A percentile compares a stretch with the other conserved stretches of the same genome.
These are phyloP conservation scores for Madurella fahalii DNA, from an alignment of 2,329 filamentous ascomycete species.

Conservation along the genomic window DNA sequence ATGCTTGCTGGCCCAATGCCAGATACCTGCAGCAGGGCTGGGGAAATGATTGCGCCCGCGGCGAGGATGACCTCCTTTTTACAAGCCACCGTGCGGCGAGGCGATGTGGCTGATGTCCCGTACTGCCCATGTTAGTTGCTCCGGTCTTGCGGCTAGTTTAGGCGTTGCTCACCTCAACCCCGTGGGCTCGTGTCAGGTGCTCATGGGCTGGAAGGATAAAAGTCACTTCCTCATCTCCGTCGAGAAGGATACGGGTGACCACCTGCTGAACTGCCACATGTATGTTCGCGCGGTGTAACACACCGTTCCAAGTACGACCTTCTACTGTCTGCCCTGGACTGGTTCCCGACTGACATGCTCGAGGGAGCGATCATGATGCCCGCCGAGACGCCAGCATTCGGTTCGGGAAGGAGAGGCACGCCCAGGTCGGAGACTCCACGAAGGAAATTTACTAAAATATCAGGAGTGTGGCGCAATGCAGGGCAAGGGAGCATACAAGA, in stretches of 20 bases:
- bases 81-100: slow-evolving; percentile 26
- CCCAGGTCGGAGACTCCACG: slow-evolving; percentile 36
- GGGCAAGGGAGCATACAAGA: slow-evolving; percentile 30
- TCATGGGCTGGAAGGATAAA: slow-evolving; percentile 14
- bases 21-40: slow-evolving; percentile 49
- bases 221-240: slow-evolving; percentile 3
- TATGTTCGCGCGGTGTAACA: slow-evolving; percentile 35
- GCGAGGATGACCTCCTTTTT: slow-evolving; percentile 46
- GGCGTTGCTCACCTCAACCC: slow-evolving; percentile 35
- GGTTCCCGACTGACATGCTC: slow-evolving; percentile 36
- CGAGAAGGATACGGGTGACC: slow-evolving; percentile 35
- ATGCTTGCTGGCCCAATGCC: slow-evolving; percentile 44
- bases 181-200: slow-evolving; percentile 24
- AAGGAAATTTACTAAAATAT: slow-evolving; percentile 35
- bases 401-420: slow-evolving; percentile 33
- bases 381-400: slow-evolving; percentile 35
- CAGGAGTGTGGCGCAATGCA: neutral
- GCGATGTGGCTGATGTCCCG: slow-evolving; percentile 22
- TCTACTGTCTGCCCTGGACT: slow-evolving; percentile 39
- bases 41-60: slow-evolving; percentile 46
- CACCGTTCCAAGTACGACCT: slow-evolving; percentile 38
- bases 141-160: neutral
- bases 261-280: slow-evolving; percentile 37
- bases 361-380: slow-evolving; percentile 37
- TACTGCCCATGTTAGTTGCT: slow-evolving; percentile 25